Evolutionary conservation across 1,284 basidiomycete genomes (phyloP), one percentile per base, ranked within the genome.

Genomic region (Mycena citricolor): DNA sequence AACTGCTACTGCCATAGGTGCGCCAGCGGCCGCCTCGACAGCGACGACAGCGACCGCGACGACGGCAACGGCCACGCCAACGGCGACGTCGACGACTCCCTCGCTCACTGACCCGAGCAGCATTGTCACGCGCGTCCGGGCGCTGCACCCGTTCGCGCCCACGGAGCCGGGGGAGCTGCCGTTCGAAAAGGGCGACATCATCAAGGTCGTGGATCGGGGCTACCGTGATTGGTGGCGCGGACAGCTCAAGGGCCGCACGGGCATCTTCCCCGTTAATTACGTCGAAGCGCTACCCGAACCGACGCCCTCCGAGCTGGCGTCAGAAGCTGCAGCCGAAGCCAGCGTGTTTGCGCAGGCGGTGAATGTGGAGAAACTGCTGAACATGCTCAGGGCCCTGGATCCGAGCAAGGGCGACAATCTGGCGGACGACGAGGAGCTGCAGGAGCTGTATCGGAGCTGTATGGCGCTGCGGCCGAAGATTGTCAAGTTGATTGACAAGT

Each of bases 151-250:
- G 2, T 99, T 98, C 59, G 81, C 88, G 33, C 86, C 94, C 0
- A 83, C 85, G 1, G 93, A 97, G 61, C 78, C 85, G 0, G 95
- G 94, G 11, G 97, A 99, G 66, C 76, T 99, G 5, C 83, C 84
- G 1, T 97, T 99, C 62, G 83, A 90, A 44, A 89, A 90, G 55
- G 97, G 94, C 3, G 97, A 99, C 58, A 73, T 97, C 40, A 94
- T 99, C 69, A 94, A 94, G 57, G 90, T 98, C 12, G 83, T 99
- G 8, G 94, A 98, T 64, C 82, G 91, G 31, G 90, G 89, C 20
- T 97, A 97, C 68, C 89, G 94, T 59, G 93, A 98, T 62, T 99
- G 97, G 97, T 99, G 95, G 94, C 74, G 92, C 34, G 97, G 97
- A 2, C 94, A 98, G 57, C 68, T 94, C 29, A 88, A 88, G 56